Evolutionary conservation across 495 filamentous ascomycete species (phyloP).

Genomic region (Hypomontagnella monticulosa): DNA sequence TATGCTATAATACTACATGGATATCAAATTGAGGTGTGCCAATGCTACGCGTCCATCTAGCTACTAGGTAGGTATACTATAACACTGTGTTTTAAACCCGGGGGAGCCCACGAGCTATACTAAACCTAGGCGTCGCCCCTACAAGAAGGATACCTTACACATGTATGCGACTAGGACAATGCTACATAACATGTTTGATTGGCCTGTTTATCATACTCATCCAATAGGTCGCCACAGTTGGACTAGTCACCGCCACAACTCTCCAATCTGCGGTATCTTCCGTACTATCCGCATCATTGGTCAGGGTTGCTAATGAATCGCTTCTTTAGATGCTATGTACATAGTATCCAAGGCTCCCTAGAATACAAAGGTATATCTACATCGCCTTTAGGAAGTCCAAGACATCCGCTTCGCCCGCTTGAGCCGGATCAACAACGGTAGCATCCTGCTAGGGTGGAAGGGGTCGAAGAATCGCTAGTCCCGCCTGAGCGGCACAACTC

Average conservation of each 20-base stretch:
- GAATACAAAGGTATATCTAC: too few species aligned
- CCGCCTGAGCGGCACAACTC: conserved; percentile 28
- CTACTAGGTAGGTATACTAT: not conserved
- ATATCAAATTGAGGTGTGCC: conserved; percentile 22
- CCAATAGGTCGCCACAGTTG: conserved; percentile 31
- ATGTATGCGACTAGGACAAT: too few species aligned
- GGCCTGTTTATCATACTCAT: conserved; percentile 12
- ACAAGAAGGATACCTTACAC: too few species aligned
- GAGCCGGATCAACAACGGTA: not conserved
- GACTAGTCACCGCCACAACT: conserved; percentile 25
- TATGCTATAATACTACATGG: conserved; percentile 13
- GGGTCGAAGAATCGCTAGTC: conserved; percentile 1
- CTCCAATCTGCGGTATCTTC: not conserved
- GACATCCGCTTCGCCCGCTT: conserved; percentile 3
- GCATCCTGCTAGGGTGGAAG: not conserved
- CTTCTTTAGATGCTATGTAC: conserved; percentile 1
- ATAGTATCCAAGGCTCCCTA: too few species aligned
- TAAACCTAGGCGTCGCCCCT: too few species aligned
- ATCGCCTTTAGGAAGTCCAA: not conserved
- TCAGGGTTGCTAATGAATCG: conserved; percentile 13
- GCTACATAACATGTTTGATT: conserved; percentile 10
- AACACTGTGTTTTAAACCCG: conserved; percentile 1
- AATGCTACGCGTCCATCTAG: conserved; percentile 20
- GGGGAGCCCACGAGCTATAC: not conserved
- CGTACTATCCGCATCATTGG: conserved; percentile 6